Evolutionary conservation across 2,329 filamentous ascomycete species (phyloP), one percentile per base, ranked within the genome.

Genomic region (Calonectria pauciramosa): DNA sequence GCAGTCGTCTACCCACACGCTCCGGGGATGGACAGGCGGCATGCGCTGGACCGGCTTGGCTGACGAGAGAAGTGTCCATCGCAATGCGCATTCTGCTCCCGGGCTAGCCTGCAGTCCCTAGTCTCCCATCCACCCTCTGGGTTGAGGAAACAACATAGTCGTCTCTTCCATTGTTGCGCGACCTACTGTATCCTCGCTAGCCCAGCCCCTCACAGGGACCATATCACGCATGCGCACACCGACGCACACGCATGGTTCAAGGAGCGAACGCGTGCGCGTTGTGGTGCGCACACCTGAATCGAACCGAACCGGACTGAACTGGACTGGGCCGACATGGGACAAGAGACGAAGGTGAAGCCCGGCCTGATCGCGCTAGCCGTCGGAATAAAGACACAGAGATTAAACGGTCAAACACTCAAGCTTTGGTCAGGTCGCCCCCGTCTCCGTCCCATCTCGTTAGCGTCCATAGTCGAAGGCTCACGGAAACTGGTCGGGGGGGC

Each of bases 71-170:
- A 52, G 56, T 26, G 26, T 63, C 38, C 34, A 14, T 70, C 64
- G 28, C 49, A 30, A 52, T 68, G 54, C 67, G 20, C 70, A 64
- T 73, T 56, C 49, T 70, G 34, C 47, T 72, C 70, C 65, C 38
- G 63, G 52, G 56, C 51, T 75, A 75, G 70, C 54, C 20, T 70
- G 64, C 68, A 49, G 70, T 67, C 60, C 44, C 63, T 32, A 66
- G 28, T 14, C 30, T 70, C 54, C 38, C 65, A 54, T 52, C 49
- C 70, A 71, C 75, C 68, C 60, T 71, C 72, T 23, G 38, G 36
- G 69, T 67, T 64, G 73, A 75, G 70, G 63, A 68, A 73, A 77
- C 74, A 75, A 77, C 70, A 44, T 41, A 66, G 51, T 74, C 36
- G 54, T 54, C 63, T 76, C 70, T 67, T 72, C 47, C 64, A 69